Conservation (phyloP, 2,329 filamentous ascomycete genomes). For the Myriosclerotinia scirpicola region DNA sequence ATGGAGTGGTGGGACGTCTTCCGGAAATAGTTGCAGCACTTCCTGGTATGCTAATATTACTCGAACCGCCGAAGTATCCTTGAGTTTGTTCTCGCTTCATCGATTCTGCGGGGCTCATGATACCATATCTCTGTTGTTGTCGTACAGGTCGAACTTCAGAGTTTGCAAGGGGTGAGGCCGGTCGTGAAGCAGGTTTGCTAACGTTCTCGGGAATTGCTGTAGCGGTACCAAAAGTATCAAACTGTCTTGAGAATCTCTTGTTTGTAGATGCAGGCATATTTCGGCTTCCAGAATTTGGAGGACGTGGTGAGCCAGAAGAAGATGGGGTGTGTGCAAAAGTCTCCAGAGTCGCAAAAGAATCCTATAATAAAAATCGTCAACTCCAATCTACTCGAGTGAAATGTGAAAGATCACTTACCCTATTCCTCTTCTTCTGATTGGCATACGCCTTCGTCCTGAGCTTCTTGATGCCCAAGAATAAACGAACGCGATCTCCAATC, state of each 20-base stretch:
- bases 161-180: slow-evolving; percentile 60
- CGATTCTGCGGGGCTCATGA: slow-evolving; percentile 56
- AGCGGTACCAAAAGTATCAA: slow-evolving; percentile 45
- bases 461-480: slow-evolving; percentile 84
- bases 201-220: slow-evolving; percentile 42
- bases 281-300: slow-evolving; percentile 54
- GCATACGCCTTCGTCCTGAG: slow-evolving; percentile 73
- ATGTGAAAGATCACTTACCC: slow-evolving; percentile 56
- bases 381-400: not conserved
- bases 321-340: slow-evolving; percentile 54
- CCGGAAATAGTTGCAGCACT: slow-evolving; percentile 54
- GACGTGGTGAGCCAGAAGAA: slow-evolving; percentile 64
- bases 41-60: slow-evolving; percentile 45
- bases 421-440: slow-evolving; percentile 79
- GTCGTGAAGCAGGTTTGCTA: slow-evolving; percentile 62
- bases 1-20: slow-evolving; percentile 59
- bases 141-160: slow-evolving; percentile 35
- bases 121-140: slow-evolving; percentile 54
- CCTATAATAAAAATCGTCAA: slow-evolving; percentile 50
- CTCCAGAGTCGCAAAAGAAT: slow-evolving; percentile 82
- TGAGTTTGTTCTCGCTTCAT: slow-evolving; percentile 50
- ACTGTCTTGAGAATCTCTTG: slow-evolving; percentile 65
- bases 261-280: slow-evolving; percentile 50
- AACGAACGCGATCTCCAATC: slow-evolving; percentile 90
- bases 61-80: slow-evolving; percentile 55